Conservation (phyloP, 306 rosid genomes). For the Begonia fuchsioides region DNA sequence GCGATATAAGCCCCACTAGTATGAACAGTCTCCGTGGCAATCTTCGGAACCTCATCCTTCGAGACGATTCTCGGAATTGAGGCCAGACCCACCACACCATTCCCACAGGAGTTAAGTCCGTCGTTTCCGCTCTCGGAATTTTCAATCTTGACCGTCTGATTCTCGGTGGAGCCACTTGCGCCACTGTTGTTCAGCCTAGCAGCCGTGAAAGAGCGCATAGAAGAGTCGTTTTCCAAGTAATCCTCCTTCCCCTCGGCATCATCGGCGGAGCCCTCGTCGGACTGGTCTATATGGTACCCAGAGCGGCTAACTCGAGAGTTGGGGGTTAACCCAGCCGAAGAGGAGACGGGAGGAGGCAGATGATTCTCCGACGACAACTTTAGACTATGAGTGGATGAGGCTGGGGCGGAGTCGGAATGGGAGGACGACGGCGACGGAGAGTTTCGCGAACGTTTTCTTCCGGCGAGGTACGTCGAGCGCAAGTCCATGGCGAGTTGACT, state of each 20-base stretch:
- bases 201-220: conserved; percentile 82
- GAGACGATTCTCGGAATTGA: conserved; percentile 44
- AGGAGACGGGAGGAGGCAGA: conserved; percentile 86
- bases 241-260: conserved; percentile 51
- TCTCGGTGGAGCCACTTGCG: conserved; percentile 58
- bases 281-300: conserved; percentile 19
- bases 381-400: conserved; percentile 85
- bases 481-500: conserved; percentile 38
- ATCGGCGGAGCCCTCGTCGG: conserved; percentile 66
- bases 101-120: conserved; percentile 18
- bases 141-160: conserved; percentile 45
- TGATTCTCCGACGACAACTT: conserved; percentile 67
- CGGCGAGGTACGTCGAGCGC: conserved; percentile 62
- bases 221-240: conserved; percentile 40
- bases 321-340: conserved; percentile 75
- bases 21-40: conserved; percentile 81
- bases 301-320: conserved; percentile 20
- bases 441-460: conserved; percentile 70
- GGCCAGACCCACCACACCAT: conserved; percentile 17
- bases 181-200: conserved; percentile 48
- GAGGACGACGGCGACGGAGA: conserved; percentile 93
- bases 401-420: conserved; percentile 86
- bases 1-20: conserved; percentile 93
- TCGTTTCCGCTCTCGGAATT: conserved; percentile 47
- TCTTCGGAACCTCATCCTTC: conserved; percentile 72